phyloP scores from a whole-genome alignment of 2,329 filamentous ascomycete species.

The Stachybotrys echinatus region DNA sequence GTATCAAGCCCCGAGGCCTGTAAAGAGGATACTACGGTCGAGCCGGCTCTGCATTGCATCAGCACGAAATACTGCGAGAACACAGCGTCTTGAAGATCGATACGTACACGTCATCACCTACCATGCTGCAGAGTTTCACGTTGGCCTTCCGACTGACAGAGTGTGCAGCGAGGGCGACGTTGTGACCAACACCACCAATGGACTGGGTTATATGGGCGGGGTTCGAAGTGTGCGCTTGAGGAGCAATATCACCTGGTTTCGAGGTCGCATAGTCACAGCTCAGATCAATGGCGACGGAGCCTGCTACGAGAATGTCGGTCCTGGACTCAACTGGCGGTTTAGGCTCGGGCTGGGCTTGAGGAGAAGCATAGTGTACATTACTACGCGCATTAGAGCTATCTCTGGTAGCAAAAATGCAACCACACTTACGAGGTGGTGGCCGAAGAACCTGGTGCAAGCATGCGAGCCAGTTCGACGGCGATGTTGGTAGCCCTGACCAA shows the following conservation, averaged over 20 bases:
- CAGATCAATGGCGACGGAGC: conserved; percentile 83
- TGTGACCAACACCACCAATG: conserved; percentile 86
- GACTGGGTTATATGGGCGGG: conserved; percentile 75
- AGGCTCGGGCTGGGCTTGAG: neutral
- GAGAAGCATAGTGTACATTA: conserved; percentile 15
- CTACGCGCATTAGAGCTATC: conserved; percentile 31
- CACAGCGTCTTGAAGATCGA: neutral
- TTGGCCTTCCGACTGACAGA: conserved; percentile 52
- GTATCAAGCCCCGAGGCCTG: conserved; percentile 58
- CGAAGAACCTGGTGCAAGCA: conserved; percentile 27
- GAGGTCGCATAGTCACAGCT: conserved; percentile 65
- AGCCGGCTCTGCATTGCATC: conserved; percentile 54
- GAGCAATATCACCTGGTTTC: conserved; percentile 24
- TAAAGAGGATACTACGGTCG: conserved; percentile 64
- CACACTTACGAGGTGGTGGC: conserved; percentile 31
- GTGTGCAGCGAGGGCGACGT: conserved; percentile 81
- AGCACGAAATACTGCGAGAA: conserved; percentile 2
- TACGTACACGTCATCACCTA: conserved; percentile 70
- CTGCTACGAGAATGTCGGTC: conserved; percentile 76
- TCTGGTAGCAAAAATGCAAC: conserved; percentile 12
- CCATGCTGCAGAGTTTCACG: conserved; percentile 72
- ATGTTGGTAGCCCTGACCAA: conserved; percentile 50
- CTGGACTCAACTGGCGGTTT: conserved; percentile 10
- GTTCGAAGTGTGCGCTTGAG: conserved; percentile 75
- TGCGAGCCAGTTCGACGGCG: conserved; percentile 45